Base-by-base conservation (phyloP, 805 yeast genomes). In the Candida pseudoglaebosa region DNA sequence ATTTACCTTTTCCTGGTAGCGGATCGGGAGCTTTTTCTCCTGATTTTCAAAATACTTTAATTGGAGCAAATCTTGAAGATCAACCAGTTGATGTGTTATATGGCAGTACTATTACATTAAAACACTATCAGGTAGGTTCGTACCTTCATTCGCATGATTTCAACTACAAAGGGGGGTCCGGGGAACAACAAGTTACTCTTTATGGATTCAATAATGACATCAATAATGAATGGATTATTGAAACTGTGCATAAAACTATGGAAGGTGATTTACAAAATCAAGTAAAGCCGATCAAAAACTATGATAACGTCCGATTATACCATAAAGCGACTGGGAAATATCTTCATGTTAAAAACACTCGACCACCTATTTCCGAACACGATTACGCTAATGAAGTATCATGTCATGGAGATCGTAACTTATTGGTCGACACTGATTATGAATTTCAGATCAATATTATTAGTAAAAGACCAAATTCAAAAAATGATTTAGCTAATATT, bases 341-440 rank as follows among this genome's bases (percentile, higher is more conserved):
- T 33, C 61, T 93, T 37, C 80, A 80, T 46, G 84, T 88, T 16
- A 79, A 73, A 46, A 84, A 85, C 44, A 51, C 75, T 36, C 78
- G 90, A 43, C 96, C 98, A 3, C 96, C 96, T 7, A 77, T 89
- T 19, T 77, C 91, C 7, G 95, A 87, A 54, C 93, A 87, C 53
- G 98, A 93, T 40, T 90, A 91, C 60, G 82, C 89, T 54, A 76
- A 74, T 46, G 95, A 89, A 59, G 95, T 89, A 1, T 75, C 86
- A 19, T 79, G 87, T 46, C 67, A 78, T 40, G 93, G 91, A 4
- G 76, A 75, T 58, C 59, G 69, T 5, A 76, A 79, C 1, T 77
- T 77, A 52, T 62, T 64, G 2, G 93, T 87, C 13, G 84, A 84
- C 47, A 68, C 73, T 30, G 79, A 78, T 54, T 89, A 85, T 56